A percentile compares a stretch with the other conserved stretches of the same genome.
phyloP scores from a whole-genome alignment of 1,284 basidiomycete genomes.

The Phlebopus sp. region DNA sequence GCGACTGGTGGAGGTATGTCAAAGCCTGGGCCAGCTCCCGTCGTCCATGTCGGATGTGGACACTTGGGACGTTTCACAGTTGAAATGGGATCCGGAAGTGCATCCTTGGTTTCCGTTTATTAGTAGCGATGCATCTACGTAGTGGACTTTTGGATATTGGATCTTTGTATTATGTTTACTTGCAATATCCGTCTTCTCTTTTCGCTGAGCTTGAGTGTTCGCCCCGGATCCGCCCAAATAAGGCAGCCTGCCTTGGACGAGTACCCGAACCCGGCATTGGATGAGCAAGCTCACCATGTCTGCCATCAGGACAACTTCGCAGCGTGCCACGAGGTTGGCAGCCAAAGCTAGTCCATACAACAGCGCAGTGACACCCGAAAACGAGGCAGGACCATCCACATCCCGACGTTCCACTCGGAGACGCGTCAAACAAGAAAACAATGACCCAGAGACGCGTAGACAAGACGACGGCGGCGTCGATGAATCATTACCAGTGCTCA shows the following conservation, averaged over 20 bases:
- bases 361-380: constrained; percentile 36
- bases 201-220: too few species aligned
- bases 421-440: too few species aligned
- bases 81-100: constrained; percentile 41
- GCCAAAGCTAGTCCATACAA: constrained; percentile 43
- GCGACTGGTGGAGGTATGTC: constrained; percentile 27
- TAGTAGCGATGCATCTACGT: background rate
- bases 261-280: too few species aligned
- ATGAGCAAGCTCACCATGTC: constrained; percentile 14
- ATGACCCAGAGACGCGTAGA: constrained; percentile 18
- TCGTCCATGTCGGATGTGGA: constrained; percentile 22
- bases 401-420: constrained; percentile 13
- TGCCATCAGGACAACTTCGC: constrained; percentile 16
- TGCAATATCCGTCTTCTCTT: too few species aligned
- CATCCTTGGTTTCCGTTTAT: constrained; percentile 46
- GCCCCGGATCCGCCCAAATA: too few species aligned
- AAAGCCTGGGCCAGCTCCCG: constrained; percentile 31
- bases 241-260: too few species aligned
- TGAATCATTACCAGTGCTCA: background rate
- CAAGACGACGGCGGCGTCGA: constrained; percentile 2
- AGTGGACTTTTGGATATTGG: background rate
- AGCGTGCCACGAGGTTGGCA: constrained; percentile 27
- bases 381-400: constrained; percentile 12
- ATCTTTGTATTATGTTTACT: too few species aligned
- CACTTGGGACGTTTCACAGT: constrained; percentile 27